Percentiles rank a stretch among this genome's conserved stretches.
These are phyloP conservation scores for Solanum sejunctum DNA, from an alignment of 257 asterid species.

Conservation along the genomic window DNA sequence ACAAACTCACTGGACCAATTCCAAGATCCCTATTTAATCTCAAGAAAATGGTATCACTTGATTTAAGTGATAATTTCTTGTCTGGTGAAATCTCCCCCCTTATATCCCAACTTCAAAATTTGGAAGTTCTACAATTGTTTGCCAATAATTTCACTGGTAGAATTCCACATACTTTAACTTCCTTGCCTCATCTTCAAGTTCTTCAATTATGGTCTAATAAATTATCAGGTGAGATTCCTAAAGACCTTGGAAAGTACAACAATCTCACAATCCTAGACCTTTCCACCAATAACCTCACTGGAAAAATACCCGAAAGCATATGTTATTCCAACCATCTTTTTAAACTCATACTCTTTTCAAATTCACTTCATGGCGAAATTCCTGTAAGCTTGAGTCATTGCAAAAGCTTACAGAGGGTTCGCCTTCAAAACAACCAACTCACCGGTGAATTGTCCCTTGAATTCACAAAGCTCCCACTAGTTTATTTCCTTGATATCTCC, in stretches of 20 bases:
- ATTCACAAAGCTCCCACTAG: conserved; percentile 46
- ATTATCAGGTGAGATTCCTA: conserved; percentile 54
- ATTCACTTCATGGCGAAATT: conserved; percentile 47
- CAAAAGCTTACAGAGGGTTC: conserved; percentile 56
- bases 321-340: conserved; percentile 36
- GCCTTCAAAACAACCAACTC: conserved; percentile 49
- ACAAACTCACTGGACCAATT: conserved; percentile 55
- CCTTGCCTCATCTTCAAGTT: conserved; percentile 48
- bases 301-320: conserved; percentile 47
- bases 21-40: conserved; percentile 44
- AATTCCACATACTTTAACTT: conserved; percentile 49
- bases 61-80: conserved; percentile 61
- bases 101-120: conserved; percentile 18
- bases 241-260: conserved; percentile 37
- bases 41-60: conserved; percentile 48
- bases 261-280: conserved; percentile 74
- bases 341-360: conserved; percentile 79
- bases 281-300: conserved; percentile 59
- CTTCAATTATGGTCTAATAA: conserved; percentile 76
- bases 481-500: conserved; percentile 64
- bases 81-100: conserved; percentile 55
- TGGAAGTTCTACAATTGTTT: conserved; percentile 69
- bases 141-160: conserved; percentile 60
- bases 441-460: conserved; percentile 35
- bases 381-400: conserved; percentile 43